Evolutionary conservation across 2,329 filamentous ascomycete species (phyloP), one percentile per base, ranked within the genome.

Genomic region (Pseudogymnoascus sp.): DNA sequence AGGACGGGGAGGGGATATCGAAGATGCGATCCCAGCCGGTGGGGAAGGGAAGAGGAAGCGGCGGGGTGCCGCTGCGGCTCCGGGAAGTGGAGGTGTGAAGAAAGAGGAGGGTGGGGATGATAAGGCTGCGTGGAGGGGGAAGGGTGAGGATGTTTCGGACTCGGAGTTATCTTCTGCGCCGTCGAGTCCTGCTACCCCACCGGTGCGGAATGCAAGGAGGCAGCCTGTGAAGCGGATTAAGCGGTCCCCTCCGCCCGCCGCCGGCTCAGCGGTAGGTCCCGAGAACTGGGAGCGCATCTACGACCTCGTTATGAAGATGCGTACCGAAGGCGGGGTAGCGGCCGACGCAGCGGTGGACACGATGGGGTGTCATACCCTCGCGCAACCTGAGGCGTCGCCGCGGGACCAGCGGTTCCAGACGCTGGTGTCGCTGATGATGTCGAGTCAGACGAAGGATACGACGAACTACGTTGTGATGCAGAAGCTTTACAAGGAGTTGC

Each of bases 301-400:
- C 77, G 77, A 82, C 36, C 78, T 85, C 0, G 89, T 96, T 51
- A 88, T 88, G 71, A 83, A 85, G 71, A 97, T 98, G 92, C 88
- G 86, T 1, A 75, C 76, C 4, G 74, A 77, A 0, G 82, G 81
- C 2, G 82, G 81, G 6, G 72, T 77, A 77, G 77, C 89, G 73
- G 73, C 83, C 79, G 76, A 89, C 83, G 95, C 95, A 0, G 90
- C 93, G 0, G 95, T 99, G 10, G 95, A 99, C 75, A 98, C 93
- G 0, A 97, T 98, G 93, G 95, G 95, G 10, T 99, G 95, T 76
- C 92, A 92, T 76, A 84, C 85, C 6, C 81, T 95, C 8, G 90
- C 90, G 2, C 79, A 84, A 63, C 78, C 81, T 60, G 75, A 71
- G 0, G 78, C 78, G 0, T 74, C 75, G 16, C 77, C 77, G 1